Evolutionary conservation across 306 rosid species (phyloP).

Genomic region (Pyrus pyrifolia): DNA sequence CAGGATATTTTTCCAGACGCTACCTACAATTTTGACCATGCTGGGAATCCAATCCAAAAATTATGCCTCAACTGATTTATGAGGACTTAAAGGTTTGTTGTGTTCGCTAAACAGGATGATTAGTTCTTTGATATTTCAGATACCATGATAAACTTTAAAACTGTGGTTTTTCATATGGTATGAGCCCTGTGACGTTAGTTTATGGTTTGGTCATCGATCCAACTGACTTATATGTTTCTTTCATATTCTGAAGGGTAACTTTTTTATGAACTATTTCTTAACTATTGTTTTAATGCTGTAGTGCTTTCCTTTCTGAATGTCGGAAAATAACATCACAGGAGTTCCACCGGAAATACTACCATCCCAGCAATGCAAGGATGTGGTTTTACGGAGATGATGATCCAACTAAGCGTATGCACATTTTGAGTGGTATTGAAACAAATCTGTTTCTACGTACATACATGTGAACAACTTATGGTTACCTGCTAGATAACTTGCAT

Average conservation of each 20-base stretch:
- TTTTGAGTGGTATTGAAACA: conserved; percentile 58
- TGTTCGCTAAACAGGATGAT: not conserved
- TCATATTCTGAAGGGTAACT: too few species aligned
- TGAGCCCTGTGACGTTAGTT: too few species aligned
- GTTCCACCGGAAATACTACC: conserved; percentile 85
- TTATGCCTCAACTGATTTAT: conserved; percentile 79
- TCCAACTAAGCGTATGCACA: conserved; percentile 81
- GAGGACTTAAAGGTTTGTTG: conserved; percentile 81
- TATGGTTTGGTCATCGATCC: too few species aligned
- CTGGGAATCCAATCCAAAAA: conserved; percentile 70
- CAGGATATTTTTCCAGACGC: conserved; percentile 94
- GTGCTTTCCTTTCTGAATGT: conserved; percentile 1
- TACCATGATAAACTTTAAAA: not conserved
- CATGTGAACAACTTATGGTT: not conserved
- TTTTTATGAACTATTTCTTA: not conserved
- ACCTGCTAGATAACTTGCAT: not conserved
- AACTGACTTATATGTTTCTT: not conserved
- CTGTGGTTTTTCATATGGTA: not conserved
- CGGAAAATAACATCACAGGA: conserved; percentile 48
- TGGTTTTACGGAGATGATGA: conserved; percentile 99
- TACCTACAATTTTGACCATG: conserved; percentile 90
- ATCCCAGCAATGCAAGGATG: conserved; percentile 84
- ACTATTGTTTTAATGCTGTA: not conserved
- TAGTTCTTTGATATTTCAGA: not conserved
- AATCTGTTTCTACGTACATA: not conserved